Conservation (phyloP, 164 flowering plant genomes). For the Aristolochia californica region DNA sequence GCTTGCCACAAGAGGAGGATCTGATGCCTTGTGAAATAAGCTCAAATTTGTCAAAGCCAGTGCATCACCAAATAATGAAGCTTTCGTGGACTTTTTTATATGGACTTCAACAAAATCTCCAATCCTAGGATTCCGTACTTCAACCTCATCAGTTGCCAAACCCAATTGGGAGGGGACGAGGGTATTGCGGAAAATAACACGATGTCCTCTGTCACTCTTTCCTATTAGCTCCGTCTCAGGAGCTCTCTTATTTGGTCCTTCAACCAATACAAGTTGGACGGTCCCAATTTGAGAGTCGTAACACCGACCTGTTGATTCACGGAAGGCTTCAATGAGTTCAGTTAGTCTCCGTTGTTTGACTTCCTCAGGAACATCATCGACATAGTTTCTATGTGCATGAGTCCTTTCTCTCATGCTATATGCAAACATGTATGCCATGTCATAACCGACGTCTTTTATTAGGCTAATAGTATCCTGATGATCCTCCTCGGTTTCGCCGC, state of each 20-base stretch:
- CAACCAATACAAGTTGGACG: conserved; percentile 74
- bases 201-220: conserved; percentile 80
- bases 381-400: conserved; percentile 84
- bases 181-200: conserved; percentile 42
- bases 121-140: conserved; percentile 34
- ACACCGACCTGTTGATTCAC: conserved; percentile 74
- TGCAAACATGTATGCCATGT: conserved; percentile 99
- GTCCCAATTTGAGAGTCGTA: conserved; percentile 69
- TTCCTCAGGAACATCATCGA: conserved; percentile 75
- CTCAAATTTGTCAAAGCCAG: conserved; percentile 63
- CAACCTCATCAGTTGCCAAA: conserved; percentile 11
- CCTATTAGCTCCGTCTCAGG: conserved; percentile 91
- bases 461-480: conserved; percentile 76
- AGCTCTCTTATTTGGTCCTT: conserved; percentile 88
- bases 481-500: conserved; percentile 96
- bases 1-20: conserved; percentile 4
- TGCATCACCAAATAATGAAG: conserved; percentile 79
- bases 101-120: conserved; percentile 91
- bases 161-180: conserved; percentile 33
- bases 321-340: conserved; percentile 81
- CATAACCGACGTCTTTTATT: conserved; percentile 69
- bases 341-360: conserved; percentile 83
- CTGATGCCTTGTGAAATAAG: conserved; percentile 29
- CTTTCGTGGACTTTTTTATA: conserved; percentile 62
- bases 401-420: conserved; percentile 99